Conservation (phyloP, 208 protist genomes). For the Trypanosoma platydactyli region DNA sequence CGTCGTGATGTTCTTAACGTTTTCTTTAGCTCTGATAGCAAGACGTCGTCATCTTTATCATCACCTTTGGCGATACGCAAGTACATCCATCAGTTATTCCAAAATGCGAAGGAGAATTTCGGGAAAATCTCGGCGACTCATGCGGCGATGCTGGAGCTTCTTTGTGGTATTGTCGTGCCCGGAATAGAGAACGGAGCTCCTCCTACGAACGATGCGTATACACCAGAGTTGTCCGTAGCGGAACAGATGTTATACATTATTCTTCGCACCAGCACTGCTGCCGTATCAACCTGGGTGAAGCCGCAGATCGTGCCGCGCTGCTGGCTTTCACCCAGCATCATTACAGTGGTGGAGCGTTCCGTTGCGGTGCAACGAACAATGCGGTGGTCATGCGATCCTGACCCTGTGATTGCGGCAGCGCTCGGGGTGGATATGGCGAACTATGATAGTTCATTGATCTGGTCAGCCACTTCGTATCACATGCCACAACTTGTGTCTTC, state of each 20-base stretch:
- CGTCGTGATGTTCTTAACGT: conserved; percentile 23
- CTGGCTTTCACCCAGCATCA: conserved; percentile 54
- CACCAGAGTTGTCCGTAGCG: conserved; percentile 29
- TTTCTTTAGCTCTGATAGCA: conserved; percentile 22
- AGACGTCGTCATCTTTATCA: neutral
- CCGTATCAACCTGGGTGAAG: conserved; percentile 27
- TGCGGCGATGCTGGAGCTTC: conserved; percentile 38
- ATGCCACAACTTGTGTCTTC: neutral
- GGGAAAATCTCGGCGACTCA: conserved; percentile 21
- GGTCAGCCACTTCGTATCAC: neutral
- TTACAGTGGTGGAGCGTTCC: conserved; percentile 56
- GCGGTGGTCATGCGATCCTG: conserved; percentile 67
- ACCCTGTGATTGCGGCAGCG: conserved; percentile 67
- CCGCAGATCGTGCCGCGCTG: conserved; percentile 42
- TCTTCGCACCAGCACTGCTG: conserved; percentile 69
- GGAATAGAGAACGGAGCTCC: neutral
- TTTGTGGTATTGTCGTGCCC: conserved; percentile 21
- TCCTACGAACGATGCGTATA: neutral
- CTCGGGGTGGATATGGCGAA: conserved; percentile 19
- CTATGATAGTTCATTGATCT: conserved; percentile 10
- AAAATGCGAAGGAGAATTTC: conserved; percentile 26
- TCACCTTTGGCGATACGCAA: conserved; percentile 7
- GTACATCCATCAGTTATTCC: conserved; percentile 14
- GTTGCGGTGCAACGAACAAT: conserved; percentile 37
- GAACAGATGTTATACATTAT: conserved; percentile 81